A percentile compares a stretch with the other conserved stretches of the same genome.
Conservation (phyloP, 2,329 filamentous ascomycete genomes). For the Paecilomyces sp. region DNA sequence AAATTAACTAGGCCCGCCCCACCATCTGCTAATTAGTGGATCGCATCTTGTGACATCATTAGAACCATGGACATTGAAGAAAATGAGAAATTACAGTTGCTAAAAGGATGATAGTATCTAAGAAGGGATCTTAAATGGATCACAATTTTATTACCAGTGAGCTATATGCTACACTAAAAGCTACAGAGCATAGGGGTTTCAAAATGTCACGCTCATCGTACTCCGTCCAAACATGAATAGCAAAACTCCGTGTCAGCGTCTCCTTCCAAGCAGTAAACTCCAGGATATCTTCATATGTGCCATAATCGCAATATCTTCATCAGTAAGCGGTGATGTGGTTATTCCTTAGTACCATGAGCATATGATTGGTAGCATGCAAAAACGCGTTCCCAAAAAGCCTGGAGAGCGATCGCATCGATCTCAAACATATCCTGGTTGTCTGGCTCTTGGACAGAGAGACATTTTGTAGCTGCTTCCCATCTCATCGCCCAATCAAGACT, state of each 20-base stretch:
- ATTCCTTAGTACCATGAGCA: background rate
- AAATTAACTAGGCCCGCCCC: background rate
- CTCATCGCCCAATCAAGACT: background rate
- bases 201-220: background rate
- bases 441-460: constrained; percentile 2
- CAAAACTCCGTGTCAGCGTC: background rate
- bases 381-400: constrained; percentile 5
- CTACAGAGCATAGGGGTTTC: background rate
- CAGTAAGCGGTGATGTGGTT: background rate
- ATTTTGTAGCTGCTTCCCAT: constrained; percentile 1
- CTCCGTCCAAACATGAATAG: background rate
- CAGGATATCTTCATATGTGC: too few relatives aligned
- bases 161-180: too few relatives aligned
- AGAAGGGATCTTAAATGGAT: background rate
- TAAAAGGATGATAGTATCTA: background rate
- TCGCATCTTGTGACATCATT: background rate
- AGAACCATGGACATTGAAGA: background rate
- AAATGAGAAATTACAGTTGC: background rate
- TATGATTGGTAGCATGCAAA: constrained; percentile 3
- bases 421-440: constrained; percentile 6
- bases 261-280: background rate
- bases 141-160: background rate
- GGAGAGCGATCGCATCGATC: constrained; percentile 4
- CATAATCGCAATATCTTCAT: background rate
- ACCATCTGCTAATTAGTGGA: background rate